Base-by-base conservation (phyloP, 257 asterid species). In the Penstemon davidsonii region DNA sequence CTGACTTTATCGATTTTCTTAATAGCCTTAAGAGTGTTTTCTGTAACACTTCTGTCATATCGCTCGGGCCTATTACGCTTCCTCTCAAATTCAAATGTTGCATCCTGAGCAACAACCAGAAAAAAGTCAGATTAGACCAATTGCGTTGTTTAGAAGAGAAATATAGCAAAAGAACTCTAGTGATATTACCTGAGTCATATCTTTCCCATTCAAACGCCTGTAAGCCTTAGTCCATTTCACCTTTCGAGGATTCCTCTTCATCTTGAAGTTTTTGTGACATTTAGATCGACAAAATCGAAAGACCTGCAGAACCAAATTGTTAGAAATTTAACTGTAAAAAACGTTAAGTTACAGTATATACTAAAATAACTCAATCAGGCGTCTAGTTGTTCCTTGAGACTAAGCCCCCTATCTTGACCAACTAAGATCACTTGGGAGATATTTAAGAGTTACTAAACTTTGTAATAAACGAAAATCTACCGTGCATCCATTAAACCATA, bases 221-320 rank as follows among this genome's bases (percentile, higher is more conserved):
- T 86, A 87, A 54, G 96, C 96, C 81, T 92, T 92, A 5, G 96
- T 8, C 33, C 5, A 40, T 45, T 8, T 46, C 67, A 3, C 56
- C 55, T 92, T 88, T 6, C 95, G 96, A 12, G 97, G 97, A 56
- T 92, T 92, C 77, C 98, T 86, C 94, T 92, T 92, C 98, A 92
- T 92, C 85, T 89, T 89, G 79, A 87, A 89, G 85, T 92, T 89
- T 62, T 89, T 89, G 81, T 87, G 98, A 79, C 96, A 89, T 67
- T 92, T 92, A 9, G 98, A 87, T 45, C 96, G 87, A 71, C 96
- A 87, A 60, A 92, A 89, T 59, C 96, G 79, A 78, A 92, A 92
- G 67, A 91, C 73, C 96, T 91, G 87, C 77, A 73, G 71, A 77
- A 53, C 40, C 64, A 36, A 25, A 11, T 49, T 49, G 54, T 9